Evolutionary conservation across 169 alveolate species (phyloP).

Genomic region (Theileria orientalis): DNA sequence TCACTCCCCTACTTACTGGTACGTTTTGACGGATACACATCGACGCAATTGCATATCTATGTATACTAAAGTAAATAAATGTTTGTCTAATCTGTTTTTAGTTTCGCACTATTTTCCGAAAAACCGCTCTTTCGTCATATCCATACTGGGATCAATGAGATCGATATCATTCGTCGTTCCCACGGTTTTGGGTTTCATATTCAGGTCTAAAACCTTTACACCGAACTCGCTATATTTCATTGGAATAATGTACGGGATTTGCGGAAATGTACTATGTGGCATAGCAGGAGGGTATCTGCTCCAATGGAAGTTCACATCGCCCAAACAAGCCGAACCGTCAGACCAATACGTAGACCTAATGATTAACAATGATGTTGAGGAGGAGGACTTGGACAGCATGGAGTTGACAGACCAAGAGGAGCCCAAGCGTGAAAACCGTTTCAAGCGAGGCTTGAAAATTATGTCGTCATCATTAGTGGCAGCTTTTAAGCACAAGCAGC

Average conservation of each 20-base stretch:
- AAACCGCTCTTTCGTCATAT: slow-evolving; percentile 16
- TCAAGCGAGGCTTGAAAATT: neutral
- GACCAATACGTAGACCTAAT: neutral
- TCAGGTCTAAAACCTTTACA: neutral
- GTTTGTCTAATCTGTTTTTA: neutral
- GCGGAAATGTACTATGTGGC: slow-evolving; percentile 13
- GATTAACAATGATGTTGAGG: neutral
- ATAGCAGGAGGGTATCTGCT: slow-evolving; percentile 15
- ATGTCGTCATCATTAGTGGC: neutral
- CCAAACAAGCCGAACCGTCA: neutral
- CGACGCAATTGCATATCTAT: too few species aligned
- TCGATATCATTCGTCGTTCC: slow-evolving; percentile 50
- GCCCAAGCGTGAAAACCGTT: neutral
- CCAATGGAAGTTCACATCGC: slow-evolving; percentile 7
- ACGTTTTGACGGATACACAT: neutral
- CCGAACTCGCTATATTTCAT: slow-evolving; percentile 6
- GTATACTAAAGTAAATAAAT: too few species aligned
- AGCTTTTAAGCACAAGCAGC: slow-evolving; percentile 5
- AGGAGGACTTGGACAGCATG: neutral
- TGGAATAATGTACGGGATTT: slow-evolving; percentile 13
- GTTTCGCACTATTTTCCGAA: slow-evolving; percentile 48
- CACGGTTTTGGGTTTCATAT: slow-evolving; percentile 13
- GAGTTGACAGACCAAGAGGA: neutral
- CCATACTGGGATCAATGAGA: slow-evolving; percentile 41
- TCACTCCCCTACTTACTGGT: slow-evolving; percentile 40